phyloP scores from a whole-genome alignment of 805 yeast genomes.

The Pichia deserticola region DNA sequence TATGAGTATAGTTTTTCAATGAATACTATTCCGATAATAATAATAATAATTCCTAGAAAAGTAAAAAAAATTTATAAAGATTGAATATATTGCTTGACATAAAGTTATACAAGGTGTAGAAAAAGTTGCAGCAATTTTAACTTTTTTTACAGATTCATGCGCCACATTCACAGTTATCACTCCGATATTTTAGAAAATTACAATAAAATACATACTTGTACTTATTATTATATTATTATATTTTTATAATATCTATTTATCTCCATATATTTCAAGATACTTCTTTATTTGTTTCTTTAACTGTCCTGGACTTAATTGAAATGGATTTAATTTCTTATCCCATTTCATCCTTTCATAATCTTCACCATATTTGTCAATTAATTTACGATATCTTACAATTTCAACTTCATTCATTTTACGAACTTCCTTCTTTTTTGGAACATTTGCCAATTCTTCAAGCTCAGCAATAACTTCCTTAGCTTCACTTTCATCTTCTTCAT shows the following conservation, averaged over 20 bases:
- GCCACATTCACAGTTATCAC: too few species aligned
- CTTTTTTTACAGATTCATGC: too few species aligned
- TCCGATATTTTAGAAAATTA: too few species aligned
- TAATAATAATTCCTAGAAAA: too few species aligned
- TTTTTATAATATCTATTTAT: background rate
- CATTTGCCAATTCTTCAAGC: slow-evolving; percentile 54
- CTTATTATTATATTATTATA: too few species aligned
- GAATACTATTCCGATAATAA: too few species aligned
- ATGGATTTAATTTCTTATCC: slow-evolving; percentile 78
- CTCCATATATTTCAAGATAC: background rate
- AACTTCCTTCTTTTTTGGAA: slow-evolving; percentile 39
- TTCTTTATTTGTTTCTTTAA: slow-evolving; percentile 60
- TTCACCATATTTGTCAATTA: slow-evolving; percentile 77
- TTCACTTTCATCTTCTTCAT: slow-evolving; percentile 19
- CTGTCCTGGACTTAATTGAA: slow-evolving; percentile 83
- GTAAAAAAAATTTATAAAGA: too few species aligned
- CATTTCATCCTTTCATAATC: slow-evolving; percentile 86
- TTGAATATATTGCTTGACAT: too few species aligned
- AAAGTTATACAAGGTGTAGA: too few species aligned
- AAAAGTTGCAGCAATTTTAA: too few species aligned
- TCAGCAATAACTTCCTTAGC: slow-evolving; percentile 56
- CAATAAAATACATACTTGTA: too few species aligned
- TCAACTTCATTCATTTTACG: slow-evolving; percentile 60
- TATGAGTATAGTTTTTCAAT: too few species aligned
- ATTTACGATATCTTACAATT: slow-evolving; percentile 54